Evolutionary conservation across 768 basidiomycete species (phyloP).

Genomic region (Trametes elegans): DNA sequence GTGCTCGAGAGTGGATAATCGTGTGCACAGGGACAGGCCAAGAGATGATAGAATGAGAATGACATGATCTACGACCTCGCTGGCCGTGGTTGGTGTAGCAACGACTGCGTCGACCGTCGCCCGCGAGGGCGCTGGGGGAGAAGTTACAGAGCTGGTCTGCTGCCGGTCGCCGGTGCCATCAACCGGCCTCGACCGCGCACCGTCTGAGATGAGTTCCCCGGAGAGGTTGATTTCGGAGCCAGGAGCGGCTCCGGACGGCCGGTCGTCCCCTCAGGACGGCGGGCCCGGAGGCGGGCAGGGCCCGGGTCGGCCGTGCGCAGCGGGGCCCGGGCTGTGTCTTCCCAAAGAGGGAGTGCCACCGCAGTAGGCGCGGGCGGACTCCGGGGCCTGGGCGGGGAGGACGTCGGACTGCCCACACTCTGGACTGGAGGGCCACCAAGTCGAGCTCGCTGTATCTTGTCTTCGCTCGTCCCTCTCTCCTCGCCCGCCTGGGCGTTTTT

Average conservation of each 20-base stretch:
- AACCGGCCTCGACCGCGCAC: too few relatives aligned
- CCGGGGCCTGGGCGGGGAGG: not conserved
- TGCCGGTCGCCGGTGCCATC: too few relatives aligned
- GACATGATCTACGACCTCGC: too few relatives aligned
- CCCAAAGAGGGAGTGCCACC: not conserved
- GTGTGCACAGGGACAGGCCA: too few relatives aligned
- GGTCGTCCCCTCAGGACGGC: not conserved
- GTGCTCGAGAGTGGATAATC: not conserved
- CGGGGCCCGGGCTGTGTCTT: not conserved
- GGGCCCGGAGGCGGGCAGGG: not conserved
- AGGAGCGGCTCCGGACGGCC: not conserved
- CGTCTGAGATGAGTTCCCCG: too few relatives aligned
- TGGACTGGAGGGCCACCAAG: not conserved
- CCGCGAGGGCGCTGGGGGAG: too few relatives aligned
- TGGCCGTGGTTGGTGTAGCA: not conserved
- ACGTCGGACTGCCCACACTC: not conserved
- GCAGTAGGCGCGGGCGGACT: too few relatives aligned
- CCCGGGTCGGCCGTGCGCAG: not conserved
- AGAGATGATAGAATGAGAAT: too few relatives aligned
- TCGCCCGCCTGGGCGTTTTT: constrained; percentile 10
- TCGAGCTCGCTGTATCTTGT: constrained; percentile 8
- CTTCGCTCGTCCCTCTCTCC: not conserved
- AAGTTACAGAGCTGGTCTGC: too few relatives aligned
- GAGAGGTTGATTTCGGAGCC: not conserved
- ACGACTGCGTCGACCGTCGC: too few relatives aligned